Conservation (phyloP, 345 rosid species). For the Crucihimalaya himalaica region DNA sequence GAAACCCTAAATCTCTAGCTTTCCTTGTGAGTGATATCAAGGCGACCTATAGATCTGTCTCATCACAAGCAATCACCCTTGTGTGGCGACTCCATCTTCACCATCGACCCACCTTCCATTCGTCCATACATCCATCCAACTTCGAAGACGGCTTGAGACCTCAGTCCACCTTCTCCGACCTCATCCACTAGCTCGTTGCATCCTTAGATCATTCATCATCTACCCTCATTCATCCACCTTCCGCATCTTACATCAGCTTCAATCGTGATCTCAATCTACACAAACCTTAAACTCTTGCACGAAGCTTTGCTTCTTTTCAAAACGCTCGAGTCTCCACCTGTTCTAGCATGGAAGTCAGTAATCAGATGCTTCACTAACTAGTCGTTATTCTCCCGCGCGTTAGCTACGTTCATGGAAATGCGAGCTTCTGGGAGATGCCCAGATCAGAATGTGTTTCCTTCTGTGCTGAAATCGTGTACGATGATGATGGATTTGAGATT, state of each 20-base stretch:
- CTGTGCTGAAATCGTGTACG: conserved; percentile 66
- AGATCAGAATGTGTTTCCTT: conserved; percentile 70
- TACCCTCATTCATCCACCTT: too few relatives aligned
- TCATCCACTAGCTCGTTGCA: too few relatives aligned
- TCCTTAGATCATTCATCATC: too few relatives aligned
- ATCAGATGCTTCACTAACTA: conserved; percentile 60
- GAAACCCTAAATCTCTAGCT: too few relatives aligned
- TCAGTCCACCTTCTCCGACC: too few relatives aligned
- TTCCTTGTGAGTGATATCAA: too few relatives aligned
- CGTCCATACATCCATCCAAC: too few relatives aligned
- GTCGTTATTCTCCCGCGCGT: conserved; percentile 47
- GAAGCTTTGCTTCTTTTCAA: conserved; percentile 56
- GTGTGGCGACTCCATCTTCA: too few relatives aligned
- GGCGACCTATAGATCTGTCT: too few relatives aligned
- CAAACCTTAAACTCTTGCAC: conserved; percentile 55
- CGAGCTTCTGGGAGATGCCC: conserved; percentile 58
- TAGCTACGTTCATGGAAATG: conserved; percentile 59
- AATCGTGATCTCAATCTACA: conserved; percentile 60
- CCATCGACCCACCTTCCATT: too few relatives aligned
- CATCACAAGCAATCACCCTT: too few relatives aligned
- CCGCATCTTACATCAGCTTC: conserved; percentile 44
- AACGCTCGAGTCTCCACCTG: conserved; percentile 54
- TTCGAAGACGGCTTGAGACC: too few relatives aligned
- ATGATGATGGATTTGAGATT: conserved; percentile 55
- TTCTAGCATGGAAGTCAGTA: conserved; percentile 75